Evolutionary conservation across 208 protist species (phyloP), one percentile per base, ranked within the genome.

Genomic region (Trypanosoma avium): DNA sequence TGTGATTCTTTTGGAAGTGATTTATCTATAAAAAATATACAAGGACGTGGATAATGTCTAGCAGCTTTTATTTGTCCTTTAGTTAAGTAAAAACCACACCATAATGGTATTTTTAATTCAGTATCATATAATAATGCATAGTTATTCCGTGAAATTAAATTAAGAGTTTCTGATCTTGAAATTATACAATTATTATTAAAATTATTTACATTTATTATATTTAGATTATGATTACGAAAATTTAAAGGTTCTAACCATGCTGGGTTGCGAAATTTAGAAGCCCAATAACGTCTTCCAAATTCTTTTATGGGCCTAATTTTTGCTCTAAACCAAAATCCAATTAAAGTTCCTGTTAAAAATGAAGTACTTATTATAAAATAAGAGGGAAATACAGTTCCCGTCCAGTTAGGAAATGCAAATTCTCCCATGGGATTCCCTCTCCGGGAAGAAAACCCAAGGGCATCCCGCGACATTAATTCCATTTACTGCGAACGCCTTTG

Each of bases 101-200:
- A 85, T 22, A 89, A 56, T 9, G 78, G 33, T 10, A 73, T 70
- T 6, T 73, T 72, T 7, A 70, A 43, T 36, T 47, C 17, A 12
- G 70, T 62, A 63, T 81, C 70, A 65, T 89, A 89, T 8, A 85
- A 62, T 4, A 84, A 32, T 1, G 67, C 66, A 56, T 85, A 89
- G 36, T 55, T 60, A 10, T 78, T 72, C 32, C 67, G 70, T 29
- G 73, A 80, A 24, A 81, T 59, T 36, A 83, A 38, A 15, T 49
- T 2, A 49, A 61, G 56, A 2, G 56, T 49, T n/a, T 61, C 40
- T 1, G 24, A 1, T 35, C 40, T 19, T 61, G n/a, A 35, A 22
- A 21, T 19, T 36, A 7, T 19, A 21, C 5, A 10, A 27, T 22
- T 49, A 21, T 29, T 29, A 22, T 61, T 49, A 13, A 21, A 30